Conservation (phyloP, 2,329 filamentous ascomycete species). For the Epichloe amarillans region DNA sequence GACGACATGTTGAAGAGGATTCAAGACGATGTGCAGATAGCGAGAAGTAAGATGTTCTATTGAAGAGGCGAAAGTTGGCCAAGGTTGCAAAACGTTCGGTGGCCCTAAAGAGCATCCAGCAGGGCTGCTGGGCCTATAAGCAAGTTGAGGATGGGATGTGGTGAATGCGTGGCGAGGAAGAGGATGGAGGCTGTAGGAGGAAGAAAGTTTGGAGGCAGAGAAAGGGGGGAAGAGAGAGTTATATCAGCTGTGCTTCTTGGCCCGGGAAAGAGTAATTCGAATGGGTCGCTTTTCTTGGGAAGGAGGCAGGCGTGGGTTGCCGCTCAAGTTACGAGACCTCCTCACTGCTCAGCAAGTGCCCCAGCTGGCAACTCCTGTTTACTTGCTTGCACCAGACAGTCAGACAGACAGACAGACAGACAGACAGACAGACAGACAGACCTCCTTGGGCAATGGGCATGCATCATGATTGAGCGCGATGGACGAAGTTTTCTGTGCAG, state of each 20-base stretch:
- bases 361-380: background rate
- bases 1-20: constrained; percentile 16
- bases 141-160: background rate
- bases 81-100: background rate
- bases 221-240: background rate
- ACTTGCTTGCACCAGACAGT: background rate
- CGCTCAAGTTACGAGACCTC: background rate
- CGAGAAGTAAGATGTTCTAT: background rate
- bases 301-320: background rate
- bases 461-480: no score
- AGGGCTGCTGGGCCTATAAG: background rate
- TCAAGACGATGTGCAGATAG: background rate
- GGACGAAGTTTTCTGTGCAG: no score
- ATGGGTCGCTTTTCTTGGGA: background rate
- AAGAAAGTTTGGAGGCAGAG: background rate
- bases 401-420: no score
- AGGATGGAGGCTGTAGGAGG: constrained; percentile 4
- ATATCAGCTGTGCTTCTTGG: background rate
- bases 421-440: background rate
- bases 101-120: background rate
- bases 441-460: no score
- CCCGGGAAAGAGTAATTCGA: background rate
- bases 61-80: background rate
- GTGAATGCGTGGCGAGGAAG: constrained; percentile 2
- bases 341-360: background rate